A percentile compares a stretch with the other conserved stretches of the same genome.
Evolutionary conservation across 495 filamentous ascomycete genomes (phyloP).

Genomic region (Xylaria bambusicola): DNA sequence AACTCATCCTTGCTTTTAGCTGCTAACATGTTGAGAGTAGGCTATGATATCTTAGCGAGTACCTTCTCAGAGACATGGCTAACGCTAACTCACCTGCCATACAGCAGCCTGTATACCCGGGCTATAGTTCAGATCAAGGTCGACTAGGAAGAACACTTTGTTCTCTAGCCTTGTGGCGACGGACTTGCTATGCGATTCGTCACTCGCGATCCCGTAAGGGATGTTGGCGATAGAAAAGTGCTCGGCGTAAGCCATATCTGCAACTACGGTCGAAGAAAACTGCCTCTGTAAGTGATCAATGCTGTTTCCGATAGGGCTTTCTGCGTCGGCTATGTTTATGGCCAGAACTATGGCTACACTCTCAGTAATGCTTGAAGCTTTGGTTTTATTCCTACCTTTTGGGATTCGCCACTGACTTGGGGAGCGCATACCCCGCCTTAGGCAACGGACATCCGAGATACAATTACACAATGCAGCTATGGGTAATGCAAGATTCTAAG

Average conservation of each 20-base stretch:
- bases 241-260: slow-evolving; percentile 13
- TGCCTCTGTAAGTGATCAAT: no score
- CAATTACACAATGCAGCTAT: no score
- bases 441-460: no score
- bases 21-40: slow-evolving; percentile 74
- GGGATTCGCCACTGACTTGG: no score
- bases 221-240: slow-evolving; percentile 72
- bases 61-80: slow-evolving; percentile 51
- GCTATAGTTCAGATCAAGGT: slow-evolving; percentile 47
- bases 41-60: slow-evolving; percentile 51
- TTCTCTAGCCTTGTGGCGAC: slow-evolving; percentile 69
- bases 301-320: no score
- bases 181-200: slow-evolving; percentile 47
- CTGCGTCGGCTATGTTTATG: no score
- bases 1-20: slow-evolving; percentile 66
- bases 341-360: no score
- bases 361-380: no score
- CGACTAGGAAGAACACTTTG: slow-evolving; percentile 65
- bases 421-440: no score
- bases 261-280: no score
- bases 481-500: no score
- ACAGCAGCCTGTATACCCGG: slow-evolving; percentile 7
- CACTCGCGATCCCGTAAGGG: slow-evolving; percentile 71
- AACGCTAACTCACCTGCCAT: slow-evolving; percentile 13
- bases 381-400: no score